Evolutionary conservation across 108 stramenopile genomes (phyloP), one percentile per base, ranked within the genome.

Genomic region (Cyclotella cryptica): DNA sequence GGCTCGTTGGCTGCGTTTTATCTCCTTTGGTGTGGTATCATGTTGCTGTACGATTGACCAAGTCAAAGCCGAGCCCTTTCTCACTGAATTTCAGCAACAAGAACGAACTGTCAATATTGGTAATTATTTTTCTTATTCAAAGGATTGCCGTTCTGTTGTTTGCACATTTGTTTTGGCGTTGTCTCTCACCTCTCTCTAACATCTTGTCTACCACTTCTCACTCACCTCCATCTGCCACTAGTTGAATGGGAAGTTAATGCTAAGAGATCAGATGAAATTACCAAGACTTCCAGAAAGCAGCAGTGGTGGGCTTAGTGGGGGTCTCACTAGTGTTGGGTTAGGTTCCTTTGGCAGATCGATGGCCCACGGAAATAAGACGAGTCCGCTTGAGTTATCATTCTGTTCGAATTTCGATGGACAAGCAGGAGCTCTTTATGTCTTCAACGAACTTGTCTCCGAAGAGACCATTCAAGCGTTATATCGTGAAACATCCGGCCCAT

Each of bases 11-110:
- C 10, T 92, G 88, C 49, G 87, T 90, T 18, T 61, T 94, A 15
- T 81, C 89, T 28, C 89, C 91, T 10, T 65, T 84, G 26, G 87
- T 90, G 12, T 94, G 93, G 93, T 94, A 92, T 70, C 93, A 94
- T 69, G 69, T 94, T 10, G 89, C 90, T 10, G 77, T 92, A 19
- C 87, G 93, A 15, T 81, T 92, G 66, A 90, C 88, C 6, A 71
- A 87, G 44, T 86, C 90, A n/a, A 45, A 87, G 27, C 55, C 89
- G 46, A 88, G 86, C 41, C 84, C 90, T 0, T 90, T 90, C 75
- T 88, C 90, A 12, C 62, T 90, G 13, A 66, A 75, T 13, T 74
- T 74, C 49, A 52, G 71, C 6, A 76, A 86, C 30, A 78, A 88
- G 65, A 86, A 94, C 45, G 90, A 94, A 71, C 41, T 94, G 29